A percentile compares a stretch with the other conserved stretches of the same genome.
These are phyloP conservation scores for Aspergillus neotritici DNA, from an alignment of 2,329 filamentous ascomycete genomes.

Conservation along the genomic window DNA sequence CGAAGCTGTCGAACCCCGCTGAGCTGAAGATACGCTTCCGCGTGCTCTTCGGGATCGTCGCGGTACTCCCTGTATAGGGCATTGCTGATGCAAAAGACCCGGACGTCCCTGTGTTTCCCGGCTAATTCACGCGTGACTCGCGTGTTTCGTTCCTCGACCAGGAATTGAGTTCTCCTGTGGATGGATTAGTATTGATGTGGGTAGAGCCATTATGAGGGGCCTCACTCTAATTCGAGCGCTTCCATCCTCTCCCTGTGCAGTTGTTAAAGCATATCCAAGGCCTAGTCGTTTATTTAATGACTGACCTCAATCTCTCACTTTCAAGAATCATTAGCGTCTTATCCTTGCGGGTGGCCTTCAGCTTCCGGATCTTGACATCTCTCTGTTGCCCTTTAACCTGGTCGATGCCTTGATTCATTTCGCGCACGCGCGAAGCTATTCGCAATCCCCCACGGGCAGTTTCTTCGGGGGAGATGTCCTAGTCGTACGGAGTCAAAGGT, in stretches of 20 bases:
- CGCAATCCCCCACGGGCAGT: no score
- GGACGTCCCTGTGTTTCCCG: background rate
- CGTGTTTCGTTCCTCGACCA: constrained; percentile 8
- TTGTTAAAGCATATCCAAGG: background rate
- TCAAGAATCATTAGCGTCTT: no score
- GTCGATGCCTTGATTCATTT: no score
- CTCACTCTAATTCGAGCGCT: constrained; percentile 6
- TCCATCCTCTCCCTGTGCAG: constrained; percentile 3
- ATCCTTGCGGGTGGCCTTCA: no score
- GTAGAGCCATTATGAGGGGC: no score
- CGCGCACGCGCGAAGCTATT: no score
- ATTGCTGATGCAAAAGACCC: constrained; percentile 20
- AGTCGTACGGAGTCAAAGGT: background rate
- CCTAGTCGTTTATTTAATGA: no score
- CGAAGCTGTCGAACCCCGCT: constrained; percentile 20
- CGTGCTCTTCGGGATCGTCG: background rate
- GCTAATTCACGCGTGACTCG: background rate
- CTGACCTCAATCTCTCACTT: no score
- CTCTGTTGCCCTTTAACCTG: no score
- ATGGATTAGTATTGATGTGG: background rate
- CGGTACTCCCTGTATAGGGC: constrained; percentile 11
- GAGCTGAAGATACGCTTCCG: constrained; percentile 11
- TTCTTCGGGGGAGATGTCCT: constrained; percentile 3
- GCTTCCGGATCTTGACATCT: no score
- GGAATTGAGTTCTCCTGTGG: background rate